A percentile compares a stretch with the other conserved stretches of the same genome.
phyloP scores from a whole-genome alignment of 345 rosid genomes.

The Carallia pectinifolia region DNA sequence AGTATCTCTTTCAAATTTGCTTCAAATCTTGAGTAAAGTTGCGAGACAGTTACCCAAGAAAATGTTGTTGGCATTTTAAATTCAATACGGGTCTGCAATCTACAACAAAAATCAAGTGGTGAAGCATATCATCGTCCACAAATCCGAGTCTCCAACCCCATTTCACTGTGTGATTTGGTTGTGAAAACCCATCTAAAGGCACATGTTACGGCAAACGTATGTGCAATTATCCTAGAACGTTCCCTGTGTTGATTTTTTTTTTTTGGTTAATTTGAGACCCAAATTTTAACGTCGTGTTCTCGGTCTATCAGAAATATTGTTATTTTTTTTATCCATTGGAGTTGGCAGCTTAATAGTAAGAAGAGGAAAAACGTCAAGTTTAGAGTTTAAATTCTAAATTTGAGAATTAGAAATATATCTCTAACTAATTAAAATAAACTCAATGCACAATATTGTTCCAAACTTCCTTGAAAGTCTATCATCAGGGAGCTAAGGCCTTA shows the following conservation, averaged over 20 bases:
- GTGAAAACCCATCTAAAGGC: slow-evolving; percentile 35
- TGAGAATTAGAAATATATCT: no score
- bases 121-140: not conserved
- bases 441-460: slow-evolving; percentile 2
- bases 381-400: no score
- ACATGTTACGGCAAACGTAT: slow-evolving; percentile 24
- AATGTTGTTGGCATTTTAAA: no score
- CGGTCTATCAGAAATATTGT: slow-evolving; percentile 20
- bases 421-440: no score
- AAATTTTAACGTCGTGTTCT: slow-evolving; percentile 10
- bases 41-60: slow-evolving; percentile 37
- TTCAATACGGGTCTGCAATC: no score
- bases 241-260: not conserved
- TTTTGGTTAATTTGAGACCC: not conserved
- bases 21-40: not conserved
- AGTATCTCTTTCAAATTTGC: not conserved
- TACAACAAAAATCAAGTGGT: not conserved
- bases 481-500: no score
- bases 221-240: no score
- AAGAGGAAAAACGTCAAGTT: no score
- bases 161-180: slow-evolving; percentile 15
- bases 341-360: no score
- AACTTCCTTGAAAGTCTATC: slow-evolving; percentile 14
- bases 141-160: not conserved
- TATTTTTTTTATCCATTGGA: no score